Conservation (phyloP, 1,284 basidiomycete genomes). For the Melampsora larici-populina region DNA sequence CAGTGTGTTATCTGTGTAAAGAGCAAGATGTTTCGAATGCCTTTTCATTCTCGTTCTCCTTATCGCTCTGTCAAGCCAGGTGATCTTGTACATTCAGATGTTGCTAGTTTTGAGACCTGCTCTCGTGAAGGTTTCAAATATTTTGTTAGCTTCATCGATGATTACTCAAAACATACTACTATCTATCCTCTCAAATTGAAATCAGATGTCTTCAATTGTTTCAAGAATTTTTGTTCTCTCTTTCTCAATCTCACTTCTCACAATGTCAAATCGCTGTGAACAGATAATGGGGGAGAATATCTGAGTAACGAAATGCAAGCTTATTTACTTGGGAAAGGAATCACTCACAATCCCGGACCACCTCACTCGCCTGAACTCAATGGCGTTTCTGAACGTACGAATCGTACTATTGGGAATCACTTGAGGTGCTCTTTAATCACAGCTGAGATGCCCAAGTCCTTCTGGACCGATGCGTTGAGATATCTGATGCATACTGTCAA, state of each 20-base stretch:
- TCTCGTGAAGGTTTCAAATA: neutral
- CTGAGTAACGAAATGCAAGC: constrained; percentile 48
- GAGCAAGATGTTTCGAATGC: neutral
- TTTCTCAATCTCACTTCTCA: constrained; percentile 47
- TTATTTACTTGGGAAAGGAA: constrained; percentile 52
- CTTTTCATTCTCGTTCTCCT: neutral
- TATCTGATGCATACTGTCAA: neutral
- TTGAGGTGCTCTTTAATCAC: neutral
- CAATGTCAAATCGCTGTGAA: constrained; percentile 52
- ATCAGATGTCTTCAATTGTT: constrained; percentile 37
- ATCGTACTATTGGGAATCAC: constrained; percentile 46
- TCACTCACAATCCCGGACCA: constrained; percentile 50
- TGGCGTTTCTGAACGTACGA: too few relatives aligned
- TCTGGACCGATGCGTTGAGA: constrained; percentile 12
- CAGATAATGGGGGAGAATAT: constrained; percentile 54
- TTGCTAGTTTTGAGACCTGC: neutral
- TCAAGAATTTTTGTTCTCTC: constrained; percentile 52
- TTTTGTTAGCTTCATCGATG: neutral
- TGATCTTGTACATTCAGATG: neutral
- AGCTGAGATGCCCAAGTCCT: neutral
- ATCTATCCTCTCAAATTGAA: constrained; percentile 17
- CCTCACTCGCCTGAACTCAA: constrained; percentile 55
- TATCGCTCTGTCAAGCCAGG: neutral
- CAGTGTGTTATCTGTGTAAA: constrained; percentile 9
- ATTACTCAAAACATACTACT: constrained; percentile 14